These are phyloP conservation scores for Escovopsis sp. DNA, from an alignment of 2,329 filamentous ascomycete genomes.

Conservation along the genomic window DNA sequence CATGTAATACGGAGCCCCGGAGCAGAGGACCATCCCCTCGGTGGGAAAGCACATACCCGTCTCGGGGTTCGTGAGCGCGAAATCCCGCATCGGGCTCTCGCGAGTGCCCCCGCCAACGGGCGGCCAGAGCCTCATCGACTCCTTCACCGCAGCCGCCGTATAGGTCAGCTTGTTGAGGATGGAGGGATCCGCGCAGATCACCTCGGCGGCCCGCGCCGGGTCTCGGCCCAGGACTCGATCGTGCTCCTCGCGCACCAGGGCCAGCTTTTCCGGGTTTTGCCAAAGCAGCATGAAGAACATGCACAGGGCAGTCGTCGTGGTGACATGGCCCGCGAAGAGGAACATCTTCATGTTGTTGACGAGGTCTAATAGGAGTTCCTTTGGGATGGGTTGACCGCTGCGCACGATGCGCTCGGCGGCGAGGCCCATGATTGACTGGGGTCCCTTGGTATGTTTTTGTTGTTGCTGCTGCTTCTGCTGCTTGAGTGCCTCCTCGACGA, in stretches of 20 bases:
- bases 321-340: constrained; percentile 25
- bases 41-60: no score
- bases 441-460: constrained; percentile 6
- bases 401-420: constrained; percentile 16
- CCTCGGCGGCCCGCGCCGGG: not conserved
- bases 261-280: constrained; percentile 15
- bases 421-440: constrained; percentile 18
- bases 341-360: constrained; percentile 19
- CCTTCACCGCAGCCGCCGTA: constrained; percentile 38
- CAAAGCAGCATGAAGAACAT: constrained; percentile 15
- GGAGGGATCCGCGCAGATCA: constrained; percentile 20
- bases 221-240: constrained; percentile 32
- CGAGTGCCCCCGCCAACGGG: constrained; percentile 26
- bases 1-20: constrained; percentile 2
- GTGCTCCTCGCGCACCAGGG: constrained; percentile 27
- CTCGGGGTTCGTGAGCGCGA: no score
- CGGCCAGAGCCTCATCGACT: constrained; percentile 37
- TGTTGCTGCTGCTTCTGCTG: no score
- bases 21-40: no score
- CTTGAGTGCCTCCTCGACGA: constrained; percentile 12
- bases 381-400: constrained; percentile 9
- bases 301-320: constrained; percentile 19
- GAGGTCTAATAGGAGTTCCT: constrained; percentile 10
- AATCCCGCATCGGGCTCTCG: constrained; percentile 16
- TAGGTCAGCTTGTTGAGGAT: constrained; percentile 36